Percentiles rank a stretch among this genome's conserved stretches.
Conservation (phyloP, 305 asterid genomes). For the Fraxinus angustifolia region DNA sequence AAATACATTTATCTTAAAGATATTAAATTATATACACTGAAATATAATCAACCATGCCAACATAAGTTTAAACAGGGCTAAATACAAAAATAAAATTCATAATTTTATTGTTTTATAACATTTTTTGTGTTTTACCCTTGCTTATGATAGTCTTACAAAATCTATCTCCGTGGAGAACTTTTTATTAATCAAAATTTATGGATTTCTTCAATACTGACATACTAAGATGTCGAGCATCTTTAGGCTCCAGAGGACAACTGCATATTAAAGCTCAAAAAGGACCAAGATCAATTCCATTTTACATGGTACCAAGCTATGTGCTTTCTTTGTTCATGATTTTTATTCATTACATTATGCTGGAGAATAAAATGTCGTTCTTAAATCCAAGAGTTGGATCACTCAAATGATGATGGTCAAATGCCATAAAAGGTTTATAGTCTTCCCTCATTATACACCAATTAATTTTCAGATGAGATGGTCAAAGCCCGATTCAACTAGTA, state of each 20-base stretch:
- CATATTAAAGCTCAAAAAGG: neutral
- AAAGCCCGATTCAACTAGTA: neutral
- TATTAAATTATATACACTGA: neutral
- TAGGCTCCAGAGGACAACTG: neutral
- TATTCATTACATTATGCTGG: neutral
- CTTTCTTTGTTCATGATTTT: neutral
- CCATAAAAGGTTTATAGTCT: neutral
- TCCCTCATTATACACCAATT: neutral
- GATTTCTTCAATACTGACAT: neutral
- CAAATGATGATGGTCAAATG: neutral
- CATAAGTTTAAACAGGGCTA: neutral
- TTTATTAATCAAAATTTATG: neutral
- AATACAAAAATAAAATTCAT: neutral
- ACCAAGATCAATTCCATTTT: neutral
- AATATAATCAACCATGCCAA: neutral
- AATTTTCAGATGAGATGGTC: neutral
- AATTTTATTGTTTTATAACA: neutral
- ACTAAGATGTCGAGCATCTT: neutral
- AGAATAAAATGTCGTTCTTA: neutral
- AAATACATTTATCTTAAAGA: neutral
- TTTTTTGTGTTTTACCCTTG: neutral
- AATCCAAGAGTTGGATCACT: neutral
- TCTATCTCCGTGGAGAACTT: neutral
- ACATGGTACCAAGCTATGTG: neutral
- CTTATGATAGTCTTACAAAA: constrained; percentile 1